Evolutionary conservation across 192 early-diverging fungal species (phyloP), one percentile per base, ranked within the genome.

Genomic region (Backusella circina): DNA sequence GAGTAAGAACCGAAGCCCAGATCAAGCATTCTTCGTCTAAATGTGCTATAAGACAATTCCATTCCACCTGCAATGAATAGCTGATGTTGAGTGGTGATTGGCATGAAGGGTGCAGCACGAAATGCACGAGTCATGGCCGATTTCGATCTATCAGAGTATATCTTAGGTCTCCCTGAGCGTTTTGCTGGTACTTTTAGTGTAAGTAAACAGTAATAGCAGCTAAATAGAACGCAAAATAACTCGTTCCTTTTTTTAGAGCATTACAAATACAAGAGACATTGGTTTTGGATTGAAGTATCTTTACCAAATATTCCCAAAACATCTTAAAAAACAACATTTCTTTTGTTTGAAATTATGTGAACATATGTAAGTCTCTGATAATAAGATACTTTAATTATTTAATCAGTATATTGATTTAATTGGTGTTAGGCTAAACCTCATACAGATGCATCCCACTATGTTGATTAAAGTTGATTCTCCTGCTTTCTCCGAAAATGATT

Each of bases 271-370:
- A 39, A 39, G 67, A 70, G 23, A 70, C n/a, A 47, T 70, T 70
- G 23, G 26, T 70, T 30, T 23, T 70, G 67, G 67, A 70, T 41
- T 70, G 37, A 70, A 70, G 67, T 70, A 70, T 41, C 67, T 70
- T 70, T 70, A 70, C 37, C 67, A 70, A 44, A 70, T 70, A 70
- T 70, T 70, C 37, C 67, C 67, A 70, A 70, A 70, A 70, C 67
- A 70, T n/a, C 37, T 44, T 39, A 70, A 70, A 70, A 70, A n/a
- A 47, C 37, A 70, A 28, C 67, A 70, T 30, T 38, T 70, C 37
- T 70, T 70, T 44, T 70, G 67, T 70, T 70, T 70, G 26, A 70
- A 70, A 41, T 44, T 70, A 41, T 28, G 37, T 70, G 67, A 68
- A 26, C 67, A 68, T 37, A 68, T 68, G 67, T 68, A 68, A 68